Conservation (phyloP, 345 rosid species). For the Pistacia vera region DNA sequence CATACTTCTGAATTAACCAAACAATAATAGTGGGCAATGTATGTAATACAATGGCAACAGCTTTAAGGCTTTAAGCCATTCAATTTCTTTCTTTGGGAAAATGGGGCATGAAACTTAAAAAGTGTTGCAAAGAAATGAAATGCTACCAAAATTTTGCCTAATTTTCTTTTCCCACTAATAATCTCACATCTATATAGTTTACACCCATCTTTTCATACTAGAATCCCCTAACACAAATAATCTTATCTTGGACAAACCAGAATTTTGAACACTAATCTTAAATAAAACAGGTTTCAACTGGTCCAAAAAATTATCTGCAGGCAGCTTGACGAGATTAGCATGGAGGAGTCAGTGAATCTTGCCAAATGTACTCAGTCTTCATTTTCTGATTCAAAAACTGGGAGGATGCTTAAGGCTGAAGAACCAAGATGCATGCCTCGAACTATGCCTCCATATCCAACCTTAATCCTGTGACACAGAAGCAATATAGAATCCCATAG, state of each 20-base stretch:
- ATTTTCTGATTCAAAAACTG: slow-evolving; percentile 64
- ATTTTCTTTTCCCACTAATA: background rate
- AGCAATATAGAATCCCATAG: slow-evolving; percentile 87
- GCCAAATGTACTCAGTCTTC: slow-evolving; percentile 39
- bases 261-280: background rate
- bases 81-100: background rate
- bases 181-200: too few relatives aligned
- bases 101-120: background rate
- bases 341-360: too few relatives aligned
- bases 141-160: background rate
- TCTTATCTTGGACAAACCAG: background rate
- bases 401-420: slow-evolving; percentile 74
- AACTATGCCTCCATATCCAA: slow-evolving; percentile 73
- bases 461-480: slow-evolving; percentile 75
- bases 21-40: too few relatives aligned
- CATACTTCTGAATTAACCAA: background rate
- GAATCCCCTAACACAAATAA: too few relatives aligned
- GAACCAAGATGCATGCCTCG: slow-evolving; percentile 92
- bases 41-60: background rate
- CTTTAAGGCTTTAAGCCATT: background rate
- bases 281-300: background rate
- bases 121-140: background rate
- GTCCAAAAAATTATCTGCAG: background rate
- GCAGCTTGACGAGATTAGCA: background rate
- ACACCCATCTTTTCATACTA: too few relatives aligned